These are phyloP conservation scores for Rhizopus sp. DNA, from an alignment of 371 early-diverging fungal genomes.

Conservation along the genomic window DNA sequence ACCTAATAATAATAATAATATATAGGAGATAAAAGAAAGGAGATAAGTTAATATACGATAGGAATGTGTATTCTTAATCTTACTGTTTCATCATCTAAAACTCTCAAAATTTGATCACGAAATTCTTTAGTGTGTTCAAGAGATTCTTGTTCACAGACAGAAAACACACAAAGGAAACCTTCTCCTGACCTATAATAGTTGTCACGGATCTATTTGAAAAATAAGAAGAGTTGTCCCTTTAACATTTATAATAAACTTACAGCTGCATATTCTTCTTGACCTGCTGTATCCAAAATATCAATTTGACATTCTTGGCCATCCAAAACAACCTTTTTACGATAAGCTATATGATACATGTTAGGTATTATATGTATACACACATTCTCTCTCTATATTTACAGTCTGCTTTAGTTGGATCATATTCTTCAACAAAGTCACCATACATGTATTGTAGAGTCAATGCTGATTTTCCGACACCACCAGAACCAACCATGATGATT, in stretches of 20 bases:
- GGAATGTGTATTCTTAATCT: conserved; percentile 3
- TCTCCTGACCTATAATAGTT: conserved; percentile 92
- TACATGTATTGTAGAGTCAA: conserved; percentile 91
- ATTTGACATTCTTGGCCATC: conserved; percentile 81
- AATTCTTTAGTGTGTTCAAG: conserved; percentile 86
- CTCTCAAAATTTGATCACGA: conserved; percentile 87
- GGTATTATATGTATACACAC: too few species aligned
- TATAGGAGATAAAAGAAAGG: conserved; percentile 1
- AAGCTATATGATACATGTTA: conserved; percentile 38
- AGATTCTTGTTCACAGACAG: conserved; percentile 80
- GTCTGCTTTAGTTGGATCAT: conserved; percentile 96
- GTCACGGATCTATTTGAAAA: conserved; percentile 73
- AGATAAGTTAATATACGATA: conserved; percentile 5
- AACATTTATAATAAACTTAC: conserved; percentile 34
- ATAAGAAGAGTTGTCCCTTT: neutral
- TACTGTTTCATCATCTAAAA: conserved; percentile 83
- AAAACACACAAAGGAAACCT: conserved; percentile 90
- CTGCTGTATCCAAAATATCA: conserved; percentile 94
- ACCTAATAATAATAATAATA: conserved; percentile 31
- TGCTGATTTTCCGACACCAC: conserved; percentile 95
- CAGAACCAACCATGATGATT: conserved; percentile 92
- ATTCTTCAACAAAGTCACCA: conserved; percentile 93
- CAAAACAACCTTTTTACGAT: conserved; percentile 70
- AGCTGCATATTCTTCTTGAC: conserved; percentile 89
- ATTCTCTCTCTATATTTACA: conserved; percentile 39